Conservation (phyloP, 2,329 filamentous ascomycete species). For the Exophiala aquamarina region DNA sequence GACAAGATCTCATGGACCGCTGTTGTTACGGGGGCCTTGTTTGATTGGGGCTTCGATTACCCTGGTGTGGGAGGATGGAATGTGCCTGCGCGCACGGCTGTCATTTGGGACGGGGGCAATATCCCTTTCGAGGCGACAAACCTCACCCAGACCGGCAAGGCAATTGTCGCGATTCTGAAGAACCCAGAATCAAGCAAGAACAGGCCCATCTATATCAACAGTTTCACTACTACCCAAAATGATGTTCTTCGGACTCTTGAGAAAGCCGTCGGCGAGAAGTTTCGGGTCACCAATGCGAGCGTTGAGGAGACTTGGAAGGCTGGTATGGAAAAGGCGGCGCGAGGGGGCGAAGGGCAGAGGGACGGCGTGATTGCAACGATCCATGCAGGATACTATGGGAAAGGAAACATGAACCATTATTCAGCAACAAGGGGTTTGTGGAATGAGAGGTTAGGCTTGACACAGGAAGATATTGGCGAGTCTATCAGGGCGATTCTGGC, state of each 20-base stretch:
- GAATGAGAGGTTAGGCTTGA: conserved; percentile 7
- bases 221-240: conserved; percentile 58
- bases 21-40: conserved; percentile 59
- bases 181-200: conserved; percentile 54
- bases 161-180: conserved; percentile 44
- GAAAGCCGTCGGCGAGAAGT: conserved; percentile 54
- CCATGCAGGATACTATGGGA: not conserved
- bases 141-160: conserved; percentile 16
- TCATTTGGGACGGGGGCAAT: conserved; percentile 27
- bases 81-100: conserved; percentile 49
- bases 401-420: conserved; percentile 4
- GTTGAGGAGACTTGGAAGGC: conserved; percentile 37
- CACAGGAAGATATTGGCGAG: conserved; percentile 3
- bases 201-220: conserved; percentile 58
- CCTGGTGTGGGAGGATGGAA: conserved; percentile 54
- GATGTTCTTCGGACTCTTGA: conserved; percentile 57
- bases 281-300: conserved; percentile 45
- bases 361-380: conserved; percentile 9
- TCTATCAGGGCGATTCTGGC: not conserved
- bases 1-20: conserved; percentile 59
- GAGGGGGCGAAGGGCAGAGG: conserved; percentile 7
- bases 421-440: conserved; percentile 3
- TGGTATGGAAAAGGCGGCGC: conserved; percentile 31
- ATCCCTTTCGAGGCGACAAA: conserved; percentile 24
- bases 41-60: conserved; percentile 51